These are phyloP conservation scores for Yarrowia phangngaensis DNA, from an alignment of 805 yeast genomes.

Conservation along the genomic window DNA sequence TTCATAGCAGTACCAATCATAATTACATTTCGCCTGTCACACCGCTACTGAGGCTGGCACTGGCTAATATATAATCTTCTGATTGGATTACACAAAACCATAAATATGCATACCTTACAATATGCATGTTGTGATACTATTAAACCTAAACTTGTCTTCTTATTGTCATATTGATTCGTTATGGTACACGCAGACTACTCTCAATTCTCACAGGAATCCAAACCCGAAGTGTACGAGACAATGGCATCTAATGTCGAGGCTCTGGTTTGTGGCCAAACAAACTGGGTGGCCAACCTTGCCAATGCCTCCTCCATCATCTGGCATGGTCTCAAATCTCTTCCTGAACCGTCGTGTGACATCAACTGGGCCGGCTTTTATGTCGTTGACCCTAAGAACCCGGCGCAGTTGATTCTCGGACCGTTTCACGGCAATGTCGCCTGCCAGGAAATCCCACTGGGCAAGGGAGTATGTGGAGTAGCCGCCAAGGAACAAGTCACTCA, in stretches of 20 bases:
- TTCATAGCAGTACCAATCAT: no score
- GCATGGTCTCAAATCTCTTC: slow-evolving; percentile 73
- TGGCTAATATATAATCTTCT: no score
- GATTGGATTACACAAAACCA: no score
- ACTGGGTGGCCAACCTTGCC: slow-evolving; percentile 88
- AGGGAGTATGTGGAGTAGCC: slow-evolving; percentile 91
- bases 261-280: slow-evolving; percentile 55
- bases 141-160: no score
- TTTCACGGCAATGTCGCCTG: slow-evolving; percentile 97
- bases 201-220: slow-evolving; percentile 44
- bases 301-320: slow-evolving; percentile 83
- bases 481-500: slow-evolving; percentile 60
- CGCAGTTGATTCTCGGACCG: slow-evolving; percentile 74
- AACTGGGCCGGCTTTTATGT: slow-evolving; percentile 96
- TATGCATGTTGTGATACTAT: no score
- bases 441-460: slow-evolving; percentile 70
- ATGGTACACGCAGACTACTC: slow-evolving; percentile 68
- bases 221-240: slow-evolving; percentile 53
- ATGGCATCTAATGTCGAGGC: slow-evolving; percentile 63
- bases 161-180: no score
- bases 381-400: slow-evolving; percentile 40
- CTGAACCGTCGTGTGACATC: slow-evolving; percentile 44
- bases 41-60: no score
- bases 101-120: no score
- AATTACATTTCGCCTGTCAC: no score